Evolutionary conservation across 257 asterid species (phyloP), one percentile per base, ranked within the genome.

Genomic region (Prunella vulgaris): DNA sequence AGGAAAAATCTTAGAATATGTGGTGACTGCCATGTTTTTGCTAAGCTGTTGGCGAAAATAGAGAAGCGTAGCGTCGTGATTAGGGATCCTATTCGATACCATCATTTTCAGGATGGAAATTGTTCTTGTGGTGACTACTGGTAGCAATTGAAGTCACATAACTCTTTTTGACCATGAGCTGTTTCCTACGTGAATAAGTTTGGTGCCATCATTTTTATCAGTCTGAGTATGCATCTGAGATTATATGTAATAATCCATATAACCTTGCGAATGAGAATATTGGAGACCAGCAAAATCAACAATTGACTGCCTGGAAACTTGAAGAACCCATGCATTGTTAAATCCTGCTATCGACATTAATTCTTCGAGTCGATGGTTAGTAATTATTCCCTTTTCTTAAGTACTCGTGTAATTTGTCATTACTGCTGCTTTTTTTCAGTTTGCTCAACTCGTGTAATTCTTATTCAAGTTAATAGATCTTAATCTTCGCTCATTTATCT

Each of bases 81-180:
- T 46, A 83, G 98, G 81, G 98, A 93, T 80, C 96, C 95, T 44
- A 81, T 93, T 32, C 88, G 96, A 59, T 88, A 93, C 84, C 98
- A 93, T 79, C 98, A 90, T 84, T 93, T 93, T 73, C 83, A 79
- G 74, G 85, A 81, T 53, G 98, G 97, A 17, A 59, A 64, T 57
- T 93, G 98, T 75, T 87, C 96, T 28, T 93, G 97, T 73, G 89
- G 96, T n/a, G 95, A 90, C 71, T 93, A 90, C 68, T 93, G 98
- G 98, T 93, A 90, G 84, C 63, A n/a, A n/a, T n/a, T 53, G 30
- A 25, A 60, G 10, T 56, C 27, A 69, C 57, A 5, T 18, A 15
- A 24, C 15, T 40, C 38, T n/a, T 59, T 51, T n/a, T n/a, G n/a
- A n/a, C n/a, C n/a, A n/a, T n/a, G n/a, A n/a, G n/a, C n/a, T n/a